Base-by-base conservation (phyloP, 163 green algal species). In the Chloroidium sp. region DNA sequence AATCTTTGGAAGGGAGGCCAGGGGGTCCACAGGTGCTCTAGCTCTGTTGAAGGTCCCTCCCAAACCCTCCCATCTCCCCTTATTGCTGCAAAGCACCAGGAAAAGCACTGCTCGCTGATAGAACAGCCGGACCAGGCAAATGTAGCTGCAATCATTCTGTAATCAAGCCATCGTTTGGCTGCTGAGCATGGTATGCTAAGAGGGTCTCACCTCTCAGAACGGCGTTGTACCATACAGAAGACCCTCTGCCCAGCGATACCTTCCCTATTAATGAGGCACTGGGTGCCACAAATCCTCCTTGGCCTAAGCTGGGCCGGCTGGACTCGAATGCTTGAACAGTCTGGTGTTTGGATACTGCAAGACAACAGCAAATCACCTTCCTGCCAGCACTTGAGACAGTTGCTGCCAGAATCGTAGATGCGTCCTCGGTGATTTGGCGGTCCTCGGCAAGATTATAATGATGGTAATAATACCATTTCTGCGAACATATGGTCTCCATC, bases 221-320 rank as follows among this genome's bases (percentile, higher is more conserved):
- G 6, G 91, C 88, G 4, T 93, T 94, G 85, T 98, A 98, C 92
- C 96, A 99, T 4, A 99, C 88, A 57, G 92, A 97, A 0, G 91
- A 92, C 2, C 90, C 87, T 1, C 87, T 76, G 2, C 94, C 96
- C 14, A 99, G 86, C 10, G 78, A 92, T 3, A 99, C 96, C 81
- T 98, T 89, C 61, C 96, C 96, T 58, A 98, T 92, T 14, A 99
- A 87, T 1, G 92, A 90, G 0, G 96, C 96, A 61, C 86, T 96
- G 2, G 93, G 93, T 1, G 96, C 96, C 3, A 99, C 91, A 88
- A 98, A 99, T 1, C 88, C 88, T 57, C 84, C 80, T 12, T 83
- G 76, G 13, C 85, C 88, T 75, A 96, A 87, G 1, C 62, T 79
- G 0, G 93, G 93, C 58, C 58, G 62, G 57, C 83, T 85, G 74